Evolutionary conservation across 129 eudicot species (phyloP).

Genomic region (Saposhnikovia divaricata): DNA sequence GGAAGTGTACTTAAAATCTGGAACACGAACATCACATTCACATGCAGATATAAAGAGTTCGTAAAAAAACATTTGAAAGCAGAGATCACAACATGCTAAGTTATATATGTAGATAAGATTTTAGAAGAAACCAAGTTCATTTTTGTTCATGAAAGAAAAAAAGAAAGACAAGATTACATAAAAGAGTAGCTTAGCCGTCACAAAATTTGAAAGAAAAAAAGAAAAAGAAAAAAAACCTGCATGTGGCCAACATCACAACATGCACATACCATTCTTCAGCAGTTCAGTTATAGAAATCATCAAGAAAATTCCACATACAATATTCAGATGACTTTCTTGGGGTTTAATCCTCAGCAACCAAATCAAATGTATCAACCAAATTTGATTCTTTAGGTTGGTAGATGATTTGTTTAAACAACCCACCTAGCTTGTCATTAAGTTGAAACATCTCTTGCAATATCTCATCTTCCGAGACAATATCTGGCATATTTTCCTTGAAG

Average conservation of each 20-base stretch:
- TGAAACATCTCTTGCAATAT: slow-evolving; percentile 47
- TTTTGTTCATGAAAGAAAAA: no score
- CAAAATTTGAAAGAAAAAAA: no score
- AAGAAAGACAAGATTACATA: background rate
- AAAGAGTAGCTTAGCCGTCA: no score
- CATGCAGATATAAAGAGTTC: no score
- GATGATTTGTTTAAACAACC: slow-evolving; percentile 33
- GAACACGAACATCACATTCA: no score
- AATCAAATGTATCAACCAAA: slow-evolving; percentile 23
- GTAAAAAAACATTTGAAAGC: no score
- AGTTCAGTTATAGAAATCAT: background rate
- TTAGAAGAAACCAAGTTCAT: no score
- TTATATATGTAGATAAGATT: no score
- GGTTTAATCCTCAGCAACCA: background rate
- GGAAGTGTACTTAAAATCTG: no score
- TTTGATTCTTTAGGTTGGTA: slow-evolving; percentile 51
- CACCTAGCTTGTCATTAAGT: slow-evolving; percentile 21
- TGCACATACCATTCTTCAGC: background rate
- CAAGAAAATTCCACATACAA: background rate
- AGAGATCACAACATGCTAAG: no score
- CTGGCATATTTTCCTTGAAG: background rate
- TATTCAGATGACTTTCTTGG: no score
- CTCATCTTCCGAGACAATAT: slow-evolving; percentile 26
- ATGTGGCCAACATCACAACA: background rate
- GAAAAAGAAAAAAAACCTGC: no score